These are phyloP conservation scores for Gnetum montanum DNA, from an alignment of 75 land plant genomes.

Conservation along the genomic window DNA sequence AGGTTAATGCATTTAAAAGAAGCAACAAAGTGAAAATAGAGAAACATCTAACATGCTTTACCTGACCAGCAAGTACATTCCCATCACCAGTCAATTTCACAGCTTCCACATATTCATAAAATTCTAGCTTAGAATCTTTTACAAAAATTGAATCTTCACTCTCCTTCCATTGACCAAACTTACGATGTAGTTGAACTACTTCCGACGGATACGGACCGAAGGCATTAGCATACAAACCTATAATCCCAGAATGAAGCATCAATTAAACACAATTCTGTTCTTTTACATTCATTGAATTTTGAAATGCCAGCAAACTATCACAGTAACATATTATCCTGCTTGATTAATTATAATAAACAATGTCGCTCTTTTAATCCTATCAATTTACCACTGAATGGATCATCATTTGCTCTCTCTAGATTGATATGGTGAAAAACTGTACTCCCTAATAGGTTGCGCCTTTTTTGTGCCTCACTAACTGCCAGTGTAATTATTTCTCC, in stretches of 20 bases:
- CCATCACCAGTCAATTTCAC: constrained; percentile 82
- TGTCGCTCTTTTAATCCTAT: not conserved
- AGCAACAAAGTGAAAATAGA: not conserved
- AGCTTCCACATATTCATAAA: constrained; percentile 99
- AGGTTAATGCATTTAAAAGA: not conserved
- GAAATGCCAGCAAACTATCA: not conserved
- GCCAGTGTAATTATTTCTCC: constrained; percentile 57
- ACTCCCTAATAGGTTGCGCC: constrained; percentile 54
- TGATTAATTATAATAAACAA: not conserved
- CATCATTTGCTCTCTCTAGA: constrained; percentile 34
- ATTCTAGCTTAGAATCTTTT: constrained; percentile 38
- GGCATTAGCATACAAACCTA: constrained; percentile 83
- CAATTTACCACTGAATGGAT: constrained; percentile 74
- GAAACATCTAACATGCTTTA: constrained; percentile 10
- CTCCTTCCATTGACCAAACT: constrained; percentile 84
- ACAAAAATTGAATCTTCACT: constrained; percentile 11
- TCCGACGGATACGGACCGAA: constrained; percentile 79
- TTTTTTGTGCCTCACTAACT: constrained; percentile 49
- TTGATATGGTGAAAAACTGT: constrained; percentile 81
- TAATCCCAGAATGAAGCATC: not conserved
- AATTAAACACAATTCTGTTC: not conserved
- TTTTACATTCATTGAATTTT: not conserved
- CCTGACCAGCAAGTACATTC: constrained; percentile 96
- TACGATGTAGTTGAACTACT: constrained; percentile 66
- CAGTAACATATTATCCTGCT: not conserved